Conservation (phyloP, 75 land plant species). For the Isoetes taiwanensis region DNA sequence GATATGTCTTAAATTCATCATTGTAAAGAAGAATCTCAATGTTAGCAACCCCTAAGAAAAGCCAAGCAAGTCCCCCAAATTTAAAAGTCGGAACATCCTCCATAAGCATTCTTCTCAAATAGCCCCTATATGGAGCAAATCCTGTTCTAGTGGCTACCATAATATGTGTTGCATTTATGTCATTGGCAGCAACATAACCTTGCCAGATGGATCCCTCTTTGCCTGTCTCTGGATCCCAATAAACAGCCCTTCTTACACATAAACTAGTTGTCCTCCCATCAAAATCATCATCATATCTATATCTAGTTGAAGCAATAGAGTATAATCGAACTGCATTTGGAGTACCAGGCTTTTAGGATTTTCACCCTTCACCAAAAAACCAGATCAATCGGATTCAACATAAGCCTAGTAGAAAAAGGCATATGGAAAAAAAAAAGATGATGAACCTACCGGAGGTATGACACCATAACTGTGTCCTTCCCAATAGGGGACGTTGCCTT, state of each 20-base stretch:
- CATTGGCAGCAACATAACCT: neutral
- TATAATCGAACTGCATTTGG: slow-evolving; percentile 3
- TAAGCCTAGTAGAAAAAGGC: no score
- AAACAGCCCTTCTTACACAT: slow-evolving; percentile 7
- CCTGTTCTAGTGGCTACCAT: neutral
- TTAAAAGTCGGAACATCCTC: slow-evolving; percentile 6
- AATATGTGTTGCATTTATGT: neutral
- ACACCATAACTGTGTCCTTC: slow-evolving; percentile 8
- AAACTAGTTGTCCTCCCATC: neutral
- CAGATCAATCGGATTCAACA: no score
- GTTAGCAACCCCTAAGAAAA: slow-evolving; percentile 3
- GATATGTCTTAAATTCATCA: slow-evolving; percentile 1
- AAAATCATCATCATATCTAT: slow-evolving; percentile 8
- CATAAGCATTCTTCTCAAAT: slow-evolving; percentile 4
- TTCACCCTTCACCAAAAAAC: neutral
- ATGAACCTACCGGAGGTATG: slow-evolving; percentile 1
- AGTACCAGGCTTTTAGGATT: slow-evolving; percentile 7
- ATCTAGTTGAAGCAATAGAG: slow-evolving; percentile 1
- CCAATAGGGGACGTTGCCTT: slow-evolving; percentile 4
- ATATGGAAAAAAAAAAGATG: no score
- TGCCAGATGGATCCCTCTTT: neutral
- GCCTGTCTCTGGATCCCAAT: slow-evolving; percentile 6
- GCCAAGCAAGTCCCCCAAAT: slow-evolving; percentile 2
- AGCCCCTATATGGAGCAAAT: slow-evolving; percentile 4
- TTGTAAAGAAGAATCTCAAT: neutral